Percentiles rank a stretch among this genome's conserved stretches.
Conservation (phyloP, 2,329 filamentous ascomycete species). For the Colletotrichum lupini region DNA sequence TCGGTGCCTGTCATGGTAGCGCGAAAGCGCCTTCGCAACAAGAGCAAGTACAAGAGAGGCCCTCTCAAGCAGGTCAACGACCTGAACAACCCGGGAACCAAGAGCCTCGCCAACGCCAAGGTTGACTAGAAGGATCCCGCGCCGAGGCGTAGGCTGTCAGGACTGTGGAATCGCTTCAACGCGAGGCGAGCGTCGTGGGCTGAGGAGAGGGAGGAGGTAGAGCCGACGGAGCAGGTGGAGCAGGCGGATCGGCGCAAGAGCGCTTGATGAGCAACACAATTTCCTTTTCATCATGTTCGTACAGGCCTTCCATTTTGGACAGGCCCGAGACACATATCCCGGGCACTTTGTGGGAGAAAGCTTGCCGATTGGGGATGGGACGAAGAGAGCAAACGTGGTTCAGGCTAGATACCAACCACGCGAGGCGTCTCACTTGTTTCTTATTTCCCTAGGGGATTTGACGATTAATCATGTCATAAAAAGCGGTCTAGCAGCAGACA, state of each 20-base stretch:
- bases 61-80: slow-evolving; percentile 84
- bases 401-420: slow-evolving; percentile 3
- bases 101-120: slow-evolving; percentile 77
- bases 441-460: background rate
- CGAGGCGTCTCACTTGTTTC: background rate
- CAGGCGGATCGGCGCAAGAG: slow-evolving; percentile 10
- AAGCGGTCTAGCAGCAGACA: slow-evolving; percentile 20
- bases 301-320: background rate
- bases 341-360: background rate
- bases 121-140: slow-evolving; percentile 67
- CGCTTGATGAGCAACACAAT: background rate
- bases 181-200: slow-evolving; percentile 1
- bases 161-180: background rate
- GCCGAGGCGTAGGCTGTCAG: slow-evolving; percentile 26
- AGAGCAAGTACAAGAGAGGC: slow-evolving; percentile 81
- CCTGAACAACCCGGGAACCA: slow-evolving; percentile 74
- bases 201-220: background rate
- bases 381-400: background rate
- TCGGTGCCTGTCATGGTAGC: slow-evolving; percentile 99
- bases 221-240: background rate
- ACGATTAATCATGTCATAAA: background rate
- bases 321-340: background rate
- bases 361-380: background rate
- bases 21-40: slow-evolving; percentile 87
- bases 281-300: background rate